Base-by-base conservation (phyloP, 768 basidiomycete genomes). In the Trametes coccinea region DNA sequence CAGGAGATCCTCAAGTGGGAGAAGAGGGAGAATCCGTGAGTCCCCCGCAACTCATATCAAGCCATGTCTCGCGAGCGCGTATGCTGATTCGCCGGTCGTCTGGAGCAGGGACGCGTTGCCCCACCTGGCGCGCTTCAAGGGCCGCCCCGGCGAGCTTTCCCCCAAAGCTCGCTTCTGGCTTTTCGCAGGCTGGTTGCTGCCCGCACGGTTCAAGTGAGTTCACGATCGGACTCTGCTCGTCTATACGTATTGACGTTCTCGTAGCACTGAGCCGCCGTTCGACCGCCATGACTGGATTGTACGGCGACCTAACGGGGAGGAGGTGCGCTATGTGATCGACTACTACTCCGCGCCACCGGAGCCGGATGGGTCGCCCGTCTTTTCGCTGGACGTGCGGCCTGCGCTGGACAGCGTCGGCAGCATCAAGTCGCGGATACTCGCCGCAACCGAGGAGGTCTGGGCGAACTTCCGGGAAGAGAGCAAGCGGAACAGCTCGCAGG, bases 211-310 rank as follows among this genome's bases (percentile, higher is more conserved):
- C 84, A 94, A 87, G 95, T 95, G 68, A 58, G 89, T 79, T 43
- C 5, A 39, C 17, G 53, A 43, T 43, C 5, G 30, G 33, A 52
- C 39, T 55, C 7, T 8, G 10, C 41, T 2, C 22, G 16, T 46
- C 46, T 49, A 7, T 39, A 8, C 22, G 9, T 34, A 33, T 16
- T 40, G 33, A 43, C 27, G 52, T 11, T 50, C 49, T 49, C 56
- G 11, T 48, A 98, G 95, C 76, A 80, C 86, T 44, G 90, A 94
- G 70, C 92, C 93, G 4, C 97, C 96, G 0, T 98, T 99, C 71
- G 97, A 99, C 62, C 73, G 75, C 17, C 97, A 99, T 73, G 97
- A 99, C 77, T 99, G 97, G 97, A 76, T 97, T 54, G 82, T 99
- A 56, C 89, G 89, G 33, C 87, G 96, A 53, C 86, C 88, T 34